Conservation (phyloP, 257 asterid species). For the Fraxinus pennsylvanica region DNA sequence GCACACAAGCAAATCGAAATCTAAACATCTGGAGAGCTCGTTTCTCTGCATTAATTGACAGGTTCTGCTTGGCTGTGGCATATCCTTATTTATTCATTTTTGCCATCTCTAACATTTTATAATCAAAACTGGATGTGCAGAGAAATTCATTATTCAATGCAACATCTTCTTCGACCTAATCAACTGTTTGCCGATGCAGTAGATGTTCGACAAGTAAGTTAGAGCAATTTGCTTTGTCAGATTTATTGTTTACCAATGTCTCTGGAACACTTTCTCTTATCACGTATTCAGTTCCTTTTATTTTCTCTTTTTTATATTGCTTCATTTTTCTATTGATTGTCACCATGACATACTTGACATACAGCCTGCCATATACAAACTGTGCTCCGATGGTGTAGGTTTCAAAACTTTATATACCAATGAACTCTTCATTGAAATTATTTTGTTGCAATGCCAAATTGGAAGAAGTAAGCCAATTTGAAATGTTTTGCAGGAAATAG, state of each 20-base stretch:
- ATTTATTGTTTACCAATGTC: conserved; percentile 17
- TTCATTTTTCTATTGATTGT: conserved; percentile 16
- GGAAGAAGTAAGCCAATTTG: conserved; percentile 20
- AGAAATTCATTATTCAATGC: conserved; percentile 75
- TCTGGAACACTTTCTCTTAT: conserved; percentile 17
- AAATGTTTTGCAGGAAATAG: conserved; percentile 77
- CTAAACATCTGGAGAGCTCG: conserved; percentile 92
- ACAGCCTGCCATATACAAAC: not conserved
- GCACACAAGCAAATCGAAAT: conserved; percentile 73
- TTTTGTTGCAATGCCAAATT: conserved; percentile 15
- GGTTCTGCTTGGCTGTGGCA: conserved; percentile 48
- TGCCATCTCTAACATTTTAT: conserved; percentile 23
- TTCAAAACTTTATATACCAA: conserved; percentile 14
- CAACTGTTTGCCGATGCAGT: conserved; percentile 87
- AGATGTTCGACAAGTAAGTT: conserved; percentile 93
- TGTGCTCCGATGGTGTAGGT: conserved; percentile 15
- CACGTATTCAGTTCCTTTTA: conserved; percentile 2
- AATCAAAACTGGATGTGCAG: conserved; percentile 42
- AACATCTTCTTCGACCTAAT: conserved; percentile 77
- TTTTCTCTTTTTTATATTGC: conserved; percentile 6
- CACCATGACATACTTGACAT: conserved; percentile 3
- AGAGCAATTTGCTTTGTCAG: not conserved
- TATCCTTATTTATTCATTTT: conserved; percentile 13
- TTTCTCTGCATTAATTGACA: conserved; percentile 83
- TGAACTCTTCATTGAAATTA: conserved; percentile 15